phyloP scores from a whole-genome alignment of 768 basidiomycete species.

The Trametopsis cervina region DNA sequence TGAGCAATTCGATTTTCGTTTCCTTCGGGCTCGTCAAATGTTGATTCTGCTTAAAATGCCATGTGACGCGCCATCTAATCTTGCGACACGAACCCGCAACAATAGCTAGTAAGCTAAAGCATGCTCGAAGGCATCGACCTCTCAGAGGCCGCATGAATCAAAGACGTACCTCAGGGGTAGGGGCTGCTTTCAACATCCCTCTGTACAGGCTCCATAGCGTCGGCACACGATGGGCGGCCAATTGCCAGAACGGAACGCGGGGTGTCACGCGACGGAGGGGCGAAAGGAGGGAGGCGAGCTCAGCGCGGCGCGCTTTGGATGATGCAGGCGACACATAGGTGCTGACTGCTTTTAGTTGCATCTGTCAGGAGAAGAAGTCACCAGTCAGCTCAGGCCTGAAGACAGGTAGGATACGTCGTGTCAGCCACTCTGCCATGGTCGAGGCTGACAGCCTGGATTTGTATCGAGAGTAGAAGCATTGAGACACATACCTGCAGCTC shows the following conservation, averaged over 20 bases:
- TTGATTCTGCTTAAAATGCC: constrained; percentile 45
- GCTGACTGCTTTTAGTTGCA: too few relatives aligned
- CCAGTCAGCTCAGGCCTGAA: too few relatives aligned
- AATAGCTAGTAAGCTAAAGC: not conserved
- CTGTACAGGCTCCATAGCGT: constrained; percentile 76
- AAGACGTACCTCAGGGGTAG: constrained; percentile 44
- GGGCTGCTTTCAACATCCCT: constrained; percentile 50
- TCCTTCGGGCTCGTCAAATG: constrained; percentile 45
- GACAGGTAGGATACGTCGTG: too few relatives aligned
- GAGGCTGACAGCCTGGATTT: too few relatives aligned
- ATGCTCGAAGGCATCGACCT: not conserved
- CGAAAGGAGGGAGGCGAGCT: constrained; percentile 45
- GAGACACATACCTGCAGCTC: too few relatives aligned
- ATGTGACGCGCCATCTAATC: constrained; percentile 52
- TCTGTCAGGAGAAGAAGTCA: too few relatives aligned
- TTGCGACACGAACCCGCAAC: constrained; percentile 21
- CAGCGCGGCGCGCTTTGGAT: constrained; percentile 36
- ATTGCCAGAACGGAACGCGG: constrained; percentile 57
- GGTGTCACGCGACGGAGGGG: constrained; percentile 54
- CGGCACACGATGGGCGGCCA: constrained; percentile 67
- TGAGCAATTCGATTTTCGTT: constrained; percentile 39
- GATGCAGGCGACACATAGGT: too few relatives aligned
- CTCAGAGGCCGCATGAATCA: not conserved
- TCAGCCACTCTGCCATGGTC: too few relatives aligned
- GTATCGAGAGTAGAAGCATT: too few relatives aligned